Evolutionary conservation across 192 early-diverging fungal species (phyloP).

Genomic region (Hyaloraphidium curvatum): DNA sequence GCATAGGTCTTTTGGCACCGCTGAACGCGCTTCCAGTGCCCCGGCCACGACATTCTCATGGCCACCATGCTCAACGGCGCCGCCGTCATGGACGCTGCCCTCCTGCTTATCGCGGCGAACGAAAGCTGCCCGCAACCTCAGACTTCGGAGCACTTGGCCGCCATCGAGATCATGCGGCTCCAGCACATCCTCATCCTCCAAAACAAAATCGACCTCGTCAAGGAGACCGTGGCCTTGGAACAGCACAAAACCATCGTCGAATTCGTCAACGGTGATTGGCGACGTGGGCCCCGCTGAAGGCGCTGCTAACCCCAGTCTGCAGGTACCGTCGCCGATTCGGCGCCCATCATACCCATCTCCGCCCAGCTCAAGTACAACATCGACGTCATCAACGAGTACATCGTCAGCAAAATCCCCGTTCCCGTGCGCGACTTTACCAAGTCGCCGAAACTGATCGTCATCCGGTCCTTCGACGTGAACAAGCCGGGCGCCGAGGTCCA

Average conservation of each 20-base stretch:
- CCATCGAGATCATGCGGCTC: slow-evolving; percentile 98
- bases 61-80: slow-evolving; percentile 98
- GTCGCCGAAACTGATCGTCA: slow-evolving; percentile 85
- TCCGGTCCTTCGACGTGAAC: slow-evolving; percentile 97
- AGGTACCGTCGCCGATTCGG: slow-evolving; percentile 74
- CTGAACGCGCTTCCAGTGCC: slow-evolving; percentile 26
- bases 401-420: slow-evolving; percentile 85
- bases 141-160: slow-evolving; percentile 94
- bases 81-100: slow-evolving; percentile 96
- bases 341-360: slow-evolving; percentile 93
- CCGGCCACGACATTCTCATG: slow-evolving; percentile 99
- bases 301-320: too few species aligned
- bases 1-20: background rate
- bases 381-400: slow-evolving; percentile 94
- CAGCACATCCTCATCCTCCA: slow-evolving; percentile 92
- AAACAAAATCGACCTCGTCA: slow-evolving; percentile 97
- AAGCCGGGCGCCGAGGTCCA: slow-evolving; percentile 90
- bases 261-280: slow-evolving; percentile 71
- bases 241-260: slow-evolving; percentile 79
- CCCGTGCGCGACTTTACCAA: slow-evolving; percentile 79
- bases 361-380: slow-evolving; percentile 98
- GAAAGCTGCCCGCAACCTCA: slow-evolving; percentile 98
- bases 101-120: slow-evolving; percentile 93
- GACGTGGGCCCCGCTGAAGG: too few species aligned
- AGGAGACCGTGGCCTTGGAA: slow-evolving; percentile 71